Percentiles rank a stretch among this genome's conserved stretches.
phyloP scores from a whole-genome alignment of 305 asterid genomes.

The Ilex paraguariensis region DNA sequence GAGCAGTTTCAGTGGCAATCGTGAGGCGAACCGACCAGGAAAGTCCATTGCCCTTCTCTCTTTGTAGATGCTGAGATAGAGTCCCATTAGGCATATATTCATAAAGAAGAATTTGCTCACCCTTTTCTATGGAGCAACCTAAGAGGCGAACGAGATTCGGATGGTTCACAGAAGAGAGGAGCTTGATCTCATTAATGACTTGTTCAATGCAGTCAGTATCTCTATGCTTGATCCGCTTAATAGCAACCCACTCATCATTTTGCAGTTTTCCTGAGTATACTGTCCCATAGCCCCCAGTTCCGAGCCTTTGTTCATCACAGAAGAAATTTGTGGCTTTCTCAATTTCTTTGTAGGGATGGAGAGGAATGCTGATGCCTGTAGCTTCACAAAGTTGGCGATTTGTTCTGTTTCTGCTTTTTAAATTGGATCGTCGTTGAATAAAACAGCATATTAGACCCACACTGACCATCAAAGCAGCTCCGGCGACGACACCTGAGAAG shows the following conservation, averaged over 20 bases:
- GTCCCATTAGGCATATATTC: slow-evolving; percentile 81
- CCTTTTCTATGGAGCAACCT: slow-evolving; percentile 58
- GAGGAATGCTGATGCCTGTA: slow-evolving; percentile 49
- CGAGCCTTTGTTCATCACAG: slow-evolving; percentile 54
- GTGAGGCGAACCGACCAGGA: slow-evolving; percentile 56
- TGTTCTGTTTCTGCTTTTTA: too few species aligned
- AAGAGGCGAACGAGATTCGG: slow-evolving; percentile 60
- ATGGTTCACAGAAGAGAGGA: slow-evolving; percentile 58
- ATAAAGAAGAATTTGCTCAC: slow-evolving; percentile 57
- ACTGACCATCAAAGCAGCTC: too few species aligned
- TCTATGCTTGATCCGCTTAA: slow-evolving; percentile 45
- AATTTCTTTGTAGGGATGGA: slow-evolving; percentile 50
- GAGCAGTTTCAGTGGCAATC: slow-evolving; percentile 63
- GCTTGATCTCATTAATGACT: slow-evolving; percentile 61
- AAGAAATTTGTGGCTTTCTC: slow-evolving; percentile 62
- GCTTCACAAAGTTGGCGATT: slow-evolving; percentile 35
- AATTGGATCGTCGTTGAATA: too few species aligned
- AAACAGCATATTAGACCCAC: too few species aligned
- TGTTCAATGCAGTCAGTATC: slow-evolving; percentile 46
- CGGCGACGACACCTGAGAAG: too few species aligned
- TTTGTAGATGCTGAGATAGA: slow-evolving; percentile 49
- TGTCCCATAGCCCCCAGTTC: slow-evolving; percentile 69
- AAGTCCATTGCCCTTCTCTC: slow-evolving; percentile 32
- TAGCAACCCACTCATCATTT: slow-evolving; percentile 58
- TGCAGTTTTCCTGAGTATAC: slow-evolving; percentile 58